phyloP scores from a whole-genome alignment of 306 rosid genomes.

The Pueraria montana region DNA sequence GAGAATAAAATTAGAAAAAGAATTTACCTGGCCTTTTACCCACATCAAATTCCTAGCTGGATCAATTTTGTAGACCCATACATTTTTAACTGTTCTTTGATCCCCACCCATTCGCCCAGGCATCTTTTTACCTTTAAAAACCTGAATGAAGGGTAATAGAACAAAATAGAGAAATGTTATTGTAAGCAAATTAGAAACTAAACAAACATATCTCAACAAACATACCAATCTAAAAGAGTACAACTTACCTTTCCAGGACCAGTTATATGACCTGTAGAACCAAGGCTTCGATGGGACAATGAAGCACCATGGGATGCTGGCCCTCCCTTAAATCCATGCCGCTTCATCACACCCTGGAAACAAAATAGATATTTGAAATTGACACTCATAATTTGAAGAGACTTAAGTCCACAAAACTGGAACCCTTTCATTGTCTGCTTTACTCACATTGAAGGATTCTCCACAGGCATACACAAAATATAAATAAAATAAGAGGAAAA shows the following conservation, averaged over 20 bases:
- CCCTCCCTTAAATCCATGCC: conserved; percentile 59
- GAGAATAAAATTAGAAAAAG: conserved; percentile 24
- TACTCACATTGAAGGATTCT: background rate
- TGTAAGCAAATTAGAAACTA: conserved; percentile 28
- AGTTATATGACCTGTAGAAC: conserved; percentile 84
- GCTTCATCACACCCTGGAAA: conserved; percentile 84
- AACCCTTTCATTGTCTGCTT: background rate
- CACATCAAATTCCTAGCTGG: conserved; percentile 95
- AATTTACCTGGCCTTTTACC: conserved; percentile 95
- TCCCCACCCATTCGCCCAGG: conserved; percentile 96
- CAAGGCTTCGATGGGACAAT: conserved; percentile 64
- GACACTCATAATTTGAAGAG: conserved; percentile 1
- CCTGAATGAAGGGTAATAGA: conserved; percentile 63
- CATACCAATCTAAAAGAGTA: conserved; percentile 19
- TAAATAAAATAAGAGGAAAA: conserved; percentile 13
- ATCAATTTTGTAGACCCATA: conserved; percentile 93
- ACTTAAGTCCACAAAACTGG: background rate
- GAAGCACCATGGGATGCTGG: conserved; percentile 91
- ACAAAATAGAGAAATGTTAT: conserved; percentile 10
- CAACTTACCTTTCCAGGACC: conserved; percentile 76
- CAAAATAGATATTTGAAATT: conserved; percentile 39
- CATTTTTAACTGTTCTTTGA: conserved; percentile 92
- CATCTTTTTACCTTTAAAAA: conserved; percentile 86
- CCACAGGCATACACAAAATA: background rate
- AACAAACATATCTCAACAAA: background rate